Evolutionary conservation across 208 protist genomes (phyloP).

Genomic region (Angomonas deanei): DNA sequence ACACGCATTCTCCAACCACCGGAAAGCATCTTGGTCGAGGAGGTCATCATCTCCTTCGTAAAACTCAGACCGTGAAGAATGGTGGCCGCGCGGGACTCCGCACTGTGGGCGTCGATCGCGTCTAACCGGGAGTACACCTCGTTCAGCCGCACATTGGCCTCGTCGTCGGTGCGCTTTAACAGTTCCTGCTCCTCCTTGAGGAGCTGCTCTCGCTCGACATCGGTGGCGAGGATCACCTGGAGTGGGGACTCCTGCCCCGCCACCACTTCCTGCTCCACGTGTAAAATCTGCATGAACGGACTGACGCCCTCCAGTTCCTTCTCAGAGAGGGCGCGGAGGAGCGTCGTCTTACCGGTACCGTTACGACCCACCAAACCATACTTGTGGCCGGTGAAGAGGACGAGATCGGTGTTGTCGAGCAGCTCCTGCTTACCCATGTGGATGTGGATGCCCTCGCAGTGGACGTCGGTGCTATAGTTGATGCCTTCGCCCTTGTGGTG

Average conservation of each 20-base stretch:
- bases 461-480: slow-evolving; percentile 82
- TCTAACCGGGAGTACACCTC: slow-evolving; percentile 94
- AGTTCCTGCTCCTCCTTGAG: slow-evolving; percentile 91
- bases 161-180: slow-evolving; percentile 71
- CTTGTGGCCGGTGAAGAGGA: slow-evolving; percentile 84
- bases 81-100: slow-evolving; percentile 74
- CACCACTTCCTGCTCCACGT: slow-evolving; percentile 97
- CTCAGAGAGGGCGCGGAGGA: slow-evolving; percentile 93
- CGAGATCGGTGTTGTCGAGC: slow-evolving; percentile 74
- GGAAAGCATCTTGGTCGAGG: slow-evolving; percentile 79
- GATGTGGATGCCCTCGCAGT: slow-evolving; percentile 84
- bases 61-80: slow-evolving; percentile 94
- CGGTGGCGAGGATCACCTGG: slow-evolving; percentile 87
- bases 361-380: slow-evolving; percentile 97
- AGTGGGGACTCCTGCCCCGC: slow-evolving; percentile 73
- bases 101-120: slow-evolving; percentile 94
- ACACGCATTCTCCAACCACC: slow-evolving; percentile 98
- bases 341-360: slow-evolving; percentile 91
- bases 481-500: slow-evolving; percentile 76
- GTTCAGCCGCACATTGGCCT: slow-evolving; percentile 73
- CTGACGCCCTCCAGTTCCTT: slow-evolving; percentile 92
- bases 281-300: slow-evolving; percentile 94
- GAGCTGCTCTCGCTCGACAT: slow-evolving; percentile 90
- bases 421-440: slow-evolving; percentile 86
- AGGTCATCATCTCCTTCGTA: slow-evolving; percentile 91